Evolutionary conservation across 1,139 yeast species (phyloP).

Genomic region (Lodderomyces pseudojiufengensis): DNA sequence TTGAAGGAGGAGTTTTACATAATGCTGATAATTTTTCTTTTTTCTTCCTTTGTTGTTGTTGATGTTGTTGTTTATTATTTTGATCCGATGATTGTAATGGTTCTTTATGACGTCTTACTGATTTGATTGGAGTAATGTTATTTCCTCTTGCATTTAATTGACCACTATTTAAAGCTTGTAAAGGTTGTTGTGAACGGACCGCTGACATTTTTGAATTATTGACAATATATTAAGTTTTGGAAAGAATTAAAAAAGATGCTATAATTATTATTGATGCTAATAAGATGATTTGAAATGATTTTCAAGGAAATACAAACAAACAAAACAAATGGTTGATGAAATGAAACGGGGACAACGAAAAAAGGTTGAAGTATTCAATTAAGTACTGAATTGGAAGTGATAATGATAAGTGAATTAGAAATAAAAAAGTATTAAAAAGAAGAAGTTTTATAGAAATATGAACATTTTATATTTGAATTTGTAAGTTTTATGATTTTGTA

Average conservation of each 20-base stretch:
- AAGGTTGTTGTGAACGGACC: constrained; percentile 40
- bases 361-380: too few species aligned
- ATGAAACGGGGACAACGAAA: too few species aligned
- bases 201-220: constrained; percentile 22
- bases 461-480: too few species aligned
- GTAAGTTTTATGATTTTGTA: too few species aligned
- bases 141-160: constrained; percentile 38
- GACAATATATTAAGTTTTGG: neutral
- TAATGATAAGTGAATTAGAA: too few species aligned
- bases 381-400: too few species aligned
- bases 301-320: neutral
- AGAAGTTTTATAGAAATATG: too few species aligned
- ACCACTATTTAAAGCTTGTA: constrained; percentile 47
- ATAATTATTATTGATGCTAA: neutral
- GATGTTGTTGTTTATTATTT: constrained; percentile 11
- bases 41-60: constrained; percentile 47
- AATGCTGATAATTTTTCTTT: constrained; percentile 83
- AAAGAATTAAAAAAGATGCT: neutral
- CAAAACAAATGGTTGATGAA: too few species aligned
- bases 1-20: constrained; percentile 93
- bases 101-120: constrained; percentile 31
- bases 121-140: constrained; percentile 43
- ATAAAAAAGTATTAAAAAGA: too few species aligned
- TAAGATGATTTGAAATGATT: neutral
- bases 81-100: constrained; percentile 16